phyloP scores from a whole-genome alignment of 1,139 yeast genomes.

The Magnusiomyces fungicola region DNA sequence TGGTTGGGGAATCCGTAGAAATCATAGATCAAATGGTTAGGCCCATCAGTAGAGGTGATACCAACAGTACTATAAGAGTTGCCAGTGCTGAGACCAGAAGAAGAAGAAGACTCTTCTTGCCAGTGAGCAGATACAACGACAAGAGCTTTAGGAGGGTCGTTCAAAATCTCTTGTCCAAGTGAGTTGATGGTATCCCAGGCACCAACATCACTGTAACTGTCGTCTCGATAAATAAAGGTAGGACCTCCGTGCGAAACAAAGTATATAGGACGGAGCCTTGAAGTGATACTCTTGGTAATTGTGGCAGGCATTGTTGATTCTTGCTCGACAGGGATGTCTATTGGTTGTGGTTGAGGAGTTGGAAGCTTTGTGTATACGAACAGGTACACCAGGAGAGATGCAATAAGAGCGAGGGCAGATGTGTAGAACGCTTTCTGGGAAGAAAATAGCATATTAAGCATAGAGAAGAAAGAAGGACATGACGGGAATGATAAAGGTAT shows the following conservation, averaged over 20 bases:
- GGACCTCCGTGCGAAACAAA: conserved; percentile 80
- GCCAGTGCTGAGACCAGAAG: neutral
- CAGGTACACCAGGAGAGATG: too few relatives aligned
- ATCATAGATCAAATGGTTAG: conserved; percentile 49
- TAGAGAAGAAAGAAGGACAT: too few relatives aligned
- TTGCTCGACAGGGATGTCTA: too few relatives aligned
- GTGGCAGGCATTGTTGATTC: neutral
- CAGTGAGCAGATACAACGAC: conserved; percentile 69
- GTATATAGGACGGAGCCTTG: conserved; percentile 42
- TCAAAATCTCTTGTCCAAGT: conserved; percentile 45
- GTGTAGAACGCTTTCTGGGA: too few relatives aligned
- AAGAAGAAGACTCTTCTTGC: conserved; percentile 39
- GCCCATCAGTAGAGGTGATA: conserved; percentile 14
- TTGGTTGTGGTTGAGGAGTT: neutral
- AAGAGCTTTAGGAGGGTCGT: conserved; percentile 48
- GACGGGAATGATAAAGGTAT: too few relatives aligned
- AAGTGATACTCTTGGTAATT: too few relatives aligned
- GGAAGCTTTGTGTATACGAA: too few relatives aligned
- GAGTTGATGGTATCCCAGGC: conserved; percentile 48
- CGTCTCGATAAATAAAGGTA: conserved; percentile 51
- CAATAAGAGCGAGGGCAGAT: too few relatives aligned
- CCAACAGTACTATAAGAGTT: conserved; percentile 12
- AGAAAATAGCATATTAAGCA: too few relatives aligned
- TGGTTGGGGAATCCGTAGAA: conserved; percentile 62
- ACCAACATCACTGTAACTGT: conserved; percentile 37